phyloP scores from a whole-genome alignment of 805 yeast species.

The Kodamaea kakaduensis region DNA sequence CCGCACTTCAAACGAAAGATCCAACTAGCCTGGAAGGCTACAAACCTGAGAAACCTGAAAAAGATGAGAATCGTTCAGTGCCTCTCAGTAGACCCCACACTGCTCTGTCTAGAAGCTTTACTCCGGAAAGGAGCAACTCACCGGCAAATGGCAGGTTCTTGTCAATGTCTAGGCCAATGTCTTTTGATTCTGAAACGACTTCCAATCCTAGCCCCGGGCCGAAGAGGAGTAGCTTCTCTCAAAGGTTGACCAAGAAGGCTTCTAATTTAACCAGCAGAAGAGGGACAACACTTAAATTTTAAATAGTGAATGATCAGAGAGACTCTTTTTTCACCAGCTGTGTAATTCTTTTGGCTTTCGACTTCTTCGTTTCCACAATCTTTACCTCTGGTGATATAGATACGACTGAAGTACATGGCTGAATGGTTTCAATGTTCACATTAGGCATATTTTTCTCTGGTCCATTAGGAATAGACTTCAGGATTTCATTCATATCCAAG shows the following conservation, averaged over 20 bases:
- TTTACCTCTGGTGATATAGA: constrained; percentile 58
- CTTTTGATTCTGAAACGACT: constrained; percentile 20
- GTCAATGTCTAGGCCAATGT: constrained; percentile 15
- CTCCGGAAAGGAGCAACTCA: constrained; percentile 4
- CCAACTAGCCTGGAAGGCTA: constrained; percentile 8
- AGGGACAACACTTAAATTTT: constrained; percentile 11
- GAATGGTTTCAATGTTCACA: constrained; percentile 63
- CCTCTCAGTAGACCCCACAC: constrained; percentile 5
- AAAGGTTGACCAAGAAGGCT: constrained; percentile 33
- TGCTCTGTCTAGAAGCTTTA: constrained; percentile 6
- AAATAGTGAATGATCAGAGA: constrained; percentile 3
- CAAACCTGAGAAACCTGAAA: neutral
- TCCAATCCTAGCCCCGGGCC: constrained; percentile 1
- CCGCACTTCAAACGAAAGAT: constrained; percentile 31
- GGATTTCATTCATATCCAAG: constrained; percentile 39
- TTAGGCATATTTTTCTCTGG: constrained; percentile 76
- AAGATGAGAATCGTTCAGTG: neutral
- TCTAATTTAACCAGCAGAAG: constrained; percentile 23
- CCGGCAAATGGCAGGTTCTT: constrained; percentile 10
- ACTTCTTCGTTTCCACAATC: constrained; percentile 20
- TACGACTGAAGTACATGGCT: constrained; percentile 50
- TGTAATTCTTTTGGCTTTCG: too few species aligned
- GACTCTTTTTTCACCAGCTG: neutral
- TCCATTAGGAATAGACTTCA: constrained; percentile 53
- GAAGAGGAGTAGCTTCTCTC: constrained; percentile 28